Evolutionary conservation across 306 rosid species (phyloP).

Genomic region (Cucurbita argyrosperma): DNA sequence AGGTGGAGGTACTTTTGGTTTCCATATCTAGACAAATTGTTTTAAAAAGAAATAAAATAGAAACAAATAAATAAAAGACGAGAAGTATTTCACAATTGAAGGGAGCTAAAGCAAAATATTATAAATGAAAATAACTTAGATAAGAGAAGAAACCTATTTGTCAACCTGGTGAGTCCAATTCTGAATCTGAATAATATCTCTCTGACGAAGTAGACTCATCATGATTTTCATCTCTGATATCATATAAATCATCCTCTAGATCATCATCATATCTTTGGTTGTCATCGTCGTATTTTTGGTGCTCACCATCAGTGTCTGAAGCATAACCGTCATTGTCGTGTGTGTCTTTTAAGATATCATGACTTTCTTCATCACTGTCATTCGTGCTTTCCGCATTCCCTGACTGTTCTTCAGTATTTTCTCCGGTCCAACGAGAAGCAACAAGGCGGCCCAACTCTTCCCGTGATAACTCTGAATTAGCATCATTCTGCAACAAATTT

Average conservation of each 20-base stretch:
- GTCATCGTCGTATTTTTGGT: constrained; percentile 54
- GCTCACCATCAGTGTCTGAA: constrained; percentile 74
- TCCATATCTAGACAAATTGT: constrained; percentile 24
- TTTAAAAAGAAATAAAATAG: background rate
- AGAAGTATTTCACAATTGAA: background rate
- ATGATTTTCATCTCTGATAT: constrained; percentile 37
- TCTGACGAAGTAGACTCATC: constrained; percentile 48
- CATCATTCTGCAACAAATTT: constrained; percentile 36
- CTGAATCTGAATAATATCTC: constrained; percentile 40
- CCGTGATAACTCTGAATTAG: constrained; percentile 63
- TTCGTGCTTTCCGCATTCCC: constrained; percentile 25
- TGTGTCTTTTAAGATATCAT: constrained; percentile 20
- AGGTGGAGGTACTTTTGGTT: constrained; percentile 55
- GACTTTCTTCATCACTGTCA: constrained; percentile 29
- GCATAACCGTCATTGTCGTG: constrained; percentile 56
- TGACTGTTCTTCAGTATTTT: constrained; percentile 33
- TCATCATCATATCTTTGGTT: constrained; percentile 36
- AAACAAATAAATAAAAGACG: background rate
- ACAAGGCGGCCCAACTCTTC: constrained; percentile 96
- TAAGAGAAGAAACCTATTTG: constrained; percentile 1
- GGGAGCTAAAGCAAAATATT: background rate
- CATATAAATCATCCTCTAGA: constrained; percentile 39
- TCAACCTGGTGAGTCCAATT: constrained; percentile 62
- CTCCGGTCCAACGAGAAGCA: constrained; percentile 99
- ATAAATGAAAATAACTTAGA: background rate